Evolutionary conservation across 768 basidiomycete genomes (phyloP), one percentile per base, ranked within the genome.

Genomic region (Kockovaella imperatae): DNA sequence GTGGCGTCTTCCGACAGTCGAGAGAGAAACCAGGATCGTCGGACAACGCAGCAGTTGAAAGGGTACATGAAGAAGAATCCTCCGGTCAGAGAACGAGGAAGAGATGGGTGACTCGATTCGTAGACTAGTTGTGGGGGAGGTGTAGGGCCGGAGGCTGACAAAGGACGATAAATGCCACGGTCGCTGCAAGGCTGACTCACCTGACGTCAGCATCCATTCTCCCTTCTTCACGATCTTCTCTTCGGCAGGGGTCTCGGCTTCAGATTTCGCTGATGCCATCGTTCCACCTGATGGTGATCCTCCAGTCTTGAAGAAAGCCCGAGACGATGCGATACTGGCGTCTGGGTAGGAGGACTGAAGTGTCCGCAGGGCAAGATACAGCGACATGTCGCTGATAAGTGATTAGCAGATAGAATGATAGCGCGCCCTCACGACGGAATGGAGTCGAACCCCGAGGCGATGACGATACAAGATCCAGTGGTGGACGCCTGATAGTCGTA

Each of bases 391-490:
- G 23, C 67, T 68, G 34, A 43, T 40, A 23, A 18, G 36, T 10
- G 21, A 32, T 34, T 7, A 40, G 30, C 4, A 35, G 35, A 29
- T n/a, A 20, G 28, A 45, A 32, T 41, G 10, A 30, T 20, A 23
- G 35, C 3, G 3, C 5, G 5, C 6, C 51, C 65, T 50, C 45
- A 70, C 68, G 59, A 60, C 17, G 70, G 69, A 17, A 71, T 54
- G 15, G 63, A 61, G 48, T 71, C 70, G 41, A 85, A 77, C 2
- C 83, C 88, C 45, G 81, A 84, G 1, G 80, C 75, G 20, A 86
- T 86, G 17, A 95, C 77, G 55, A 96, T 83, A 54, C 86, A 78
- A 4, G 86, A 76, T 35, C 79, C 78, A 1, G 78, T 81, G 61
- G 81, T 79, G 8, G 76, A 79, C 0, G 90, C 89, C 10, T 75